Percentiles rank a stretch among this genome's conserved stretches.
These are phyloP conservation scores for Kodamaea kaohsiungensis DNA, from an alignment of 805 yeast species.

Conservation along the genomic window DNA sequence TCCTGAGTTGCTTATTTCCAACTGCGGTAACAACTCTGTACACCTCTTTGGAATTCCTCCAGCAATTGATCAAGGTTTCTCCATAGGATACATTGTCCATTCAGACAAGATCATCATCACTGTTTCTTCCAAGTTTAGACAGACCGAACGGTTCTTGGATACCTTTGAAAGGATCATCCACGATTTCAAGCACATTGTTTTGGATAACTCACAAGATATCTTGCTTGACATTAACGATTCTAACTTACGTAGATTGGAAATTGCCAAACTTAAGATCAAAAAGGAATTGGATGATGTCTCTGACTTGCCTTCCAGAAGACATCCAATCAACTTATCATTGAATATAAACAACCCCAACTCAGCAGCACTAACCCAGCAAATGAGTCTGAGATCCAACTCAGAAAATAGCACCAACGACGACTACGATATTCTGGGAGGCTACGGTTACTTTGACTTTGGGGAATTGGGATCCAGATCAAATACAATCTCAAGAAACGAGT, in stretches of 20 bases:
- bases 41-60: constrained; percentile 92
- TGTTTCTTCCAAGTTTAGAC: constrained; percentile 85
- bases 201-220: constrained; percentile 33
- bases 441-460: constrained; percentile 80
- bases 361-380: constrained; percentile 21
- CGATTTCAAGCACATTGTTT: constrained; percentile 56
- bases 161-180: constrained; percentile 63
- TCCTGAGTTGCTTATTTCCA: constrained; percentile 51
- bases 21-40: constrained; percentile 90
- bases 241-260: constrained; percentile 31
- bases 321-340: constrained; percentile 20
- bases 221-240: constrained; percentile 33
- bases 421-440: constrained; percentile 67
- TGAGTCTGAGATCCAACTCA: constrained; percentile 4
- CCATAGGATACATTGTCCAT: constrained; percentile 89
- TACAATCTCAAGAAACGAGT: constrained; percentile 30
- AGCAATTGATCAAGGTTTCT: constrained; percentile 85
- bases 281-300: constrained; percentile 34
- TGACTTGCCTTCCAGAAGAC: constrained; percentile 18
- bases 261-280: constrained; percentile 35
- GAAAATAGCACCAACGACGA: constrained; percentile 23
- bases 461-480: constrained; percentile 59
- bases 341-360: constrained; percentile 15
- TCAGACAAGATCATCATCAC: constrained; percentile 76
- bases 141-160: constrained; percentile 73